Conservation (phyloP, 768 basidiomycete species). For the Zangia roseola region DNA sequence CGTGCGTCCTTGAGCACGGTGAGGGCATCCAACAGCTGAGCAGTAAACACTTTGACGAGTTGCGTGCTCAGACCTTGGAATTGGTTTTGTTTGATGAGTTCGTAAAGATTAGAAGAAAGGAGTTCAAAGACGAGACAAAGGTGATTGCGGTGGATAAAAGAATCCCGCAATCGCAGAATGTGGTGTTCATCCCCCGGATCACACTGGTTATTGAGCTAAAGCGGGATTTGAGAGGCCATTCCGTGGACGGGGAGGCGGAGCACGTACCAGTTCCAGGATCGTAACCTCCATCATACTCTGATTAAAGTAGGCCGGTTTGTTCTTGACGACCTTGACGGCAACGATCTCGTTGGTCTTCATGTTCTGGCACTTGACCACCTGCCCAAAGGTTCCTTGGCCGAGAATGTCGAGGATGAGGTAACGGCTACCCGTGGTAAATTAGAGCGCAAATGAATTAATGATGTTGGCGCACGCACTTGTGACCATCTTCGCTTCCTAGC, state of each 20-base stretch:
- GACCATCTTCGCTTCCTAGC: constrained; percentile 89
- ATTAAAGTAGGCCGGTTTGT: constrained; percentile 99
- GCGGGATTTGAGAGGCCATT: constrained; percentile 1
- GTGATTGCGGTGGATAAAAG: constrained; percentile 95
- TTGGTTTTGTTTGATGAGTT: constrained; percentile 99
- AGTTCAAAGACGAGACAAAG: constrained; percentile 98
- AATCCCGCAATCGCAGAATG: constrained; percentile 91
- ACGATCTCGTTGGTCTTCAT: constrained; percentile 99
- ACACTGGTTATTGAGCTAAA: constrained; percentile 89
- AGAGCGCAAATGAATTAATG: constrained; percentile 1
- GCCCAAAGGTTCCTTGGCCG: constrained; percentile 98
- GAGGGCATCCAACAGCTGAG: constrained; percentile 89
- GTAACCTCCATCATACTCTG: constrained; percentile 99
- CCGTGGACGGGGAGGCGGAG: not conserved
- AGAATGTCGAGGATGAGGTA: constrained; percentile 98
- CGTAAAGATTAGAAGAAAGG: constrained; percentile 95
- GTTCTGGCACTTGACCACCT: constrained; percentile 99
- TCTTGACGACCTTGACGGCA: constrained; percentile 99
- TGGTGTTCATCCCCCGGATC: constrained; percentile 97
- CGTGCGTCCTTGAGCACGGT: constrained; percentile 93
- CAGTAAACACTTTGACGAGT: constrained; percentile 98
- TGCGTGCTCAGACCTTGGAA: constrained; percentile 97
- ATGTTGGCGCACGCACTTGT: constrained; percentile 65
- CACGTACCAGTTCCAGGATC: constrained; percentile 87
- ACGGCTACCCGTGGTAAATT: constrained; percentile 41